Evolutionary conservation across 148 eudicot genomes (phyloP).

Genomic region (Nepenthes gracilis): DNA sequence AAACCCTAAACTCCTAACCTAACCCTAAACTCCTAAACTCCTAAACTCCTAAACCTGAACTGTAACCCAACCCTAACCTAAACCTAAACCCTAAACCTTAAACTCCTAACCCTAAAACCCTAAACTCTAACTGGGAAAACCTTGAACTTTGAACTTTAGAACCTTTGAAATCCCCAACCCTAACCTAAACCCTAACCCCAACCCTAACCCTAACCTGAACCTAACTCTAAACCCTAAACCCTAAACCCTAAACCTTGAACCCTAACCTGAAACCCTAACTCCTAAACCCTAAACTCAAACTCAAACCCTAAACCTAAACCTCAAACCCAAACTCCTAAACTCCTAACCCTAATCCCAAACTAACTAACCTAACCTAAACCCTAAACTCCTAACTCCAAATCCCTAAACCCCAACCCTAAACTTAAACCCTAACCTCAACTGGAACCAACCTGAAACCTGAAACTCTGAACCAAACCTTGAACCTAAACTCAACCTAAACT

Average conservation of each 20-base stretch:
- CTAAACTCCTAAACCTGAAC: constrained; percentile 2
- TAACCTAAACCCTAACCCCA: constrained; percentile 2
- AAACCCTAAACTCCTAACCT: too few species aligned
- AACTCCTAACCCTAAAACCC: constrained; percentile 1
- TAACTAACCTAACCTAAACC: too few species aligned
- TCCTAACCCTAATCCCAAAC: too few species aligned
- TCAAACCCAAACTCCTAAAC: constrained; percentile 2
- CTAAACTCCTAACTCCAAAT: too few species aligned
- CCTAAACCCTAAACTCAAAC: constrained; percentile 7
- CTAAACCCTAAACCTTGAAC: constrained; percentile 9
- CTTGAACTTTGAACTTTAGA: constrained; percentile 1
- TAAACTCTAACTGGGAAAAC: constrained; percentile 5
- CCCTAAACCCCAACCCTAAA: too few species aligned
- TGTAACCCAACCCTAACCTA: constrained; percentile 5
- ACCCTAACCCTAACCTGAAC: constrained; percentile 6
- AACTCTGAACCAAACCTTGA: too few species aligned
- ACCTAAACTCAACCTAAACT: neutral
- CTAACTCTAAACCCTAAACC: constrained; percentile 13
- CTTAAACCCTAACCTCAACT: too few species aligned
- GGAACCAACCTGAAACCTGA: too few species aligned
- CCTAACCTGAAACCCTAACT: constrained; percentile 1
- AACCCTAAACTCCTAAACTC: too few species aligned
- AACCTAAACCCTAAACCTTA: constrained; percentile 10
- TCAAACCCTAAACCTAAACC: constrained; percentile 8
- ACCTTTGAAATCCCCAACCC: neutral